Evolutionary conservation across 2,329 filamentous ascomycete genomes (phyloP).

Genomic region (Alternaria brassicae): DNA sequence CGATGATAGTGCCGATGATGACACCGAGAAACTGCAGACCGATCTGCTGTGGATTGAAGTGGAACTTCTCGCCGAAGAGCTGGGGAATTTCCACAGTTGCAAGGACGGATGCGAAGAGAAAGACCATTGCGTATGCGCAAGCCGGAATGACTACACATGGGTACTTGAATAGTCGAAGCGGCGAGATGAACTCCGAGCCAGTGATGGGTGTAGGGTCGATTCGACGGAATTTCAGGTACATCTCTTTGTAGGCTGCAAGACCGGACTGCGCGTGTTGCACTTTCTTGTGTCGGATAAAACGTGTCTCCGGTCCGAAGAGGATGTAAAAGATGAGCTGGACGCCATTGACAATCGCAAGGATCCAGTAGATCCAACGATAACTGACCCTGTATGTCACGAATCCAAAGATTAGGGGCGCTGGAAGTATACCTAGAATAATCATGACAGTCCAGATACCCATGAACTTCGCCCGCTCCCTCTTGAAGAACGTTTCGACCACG

Average conservation of each 20-base stretch:
- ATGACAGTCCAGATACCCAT: constrained; percentile 66
- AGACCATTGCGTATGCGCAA: constrained; percentile 63
- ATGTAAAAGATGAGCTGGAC: constrained; percentile 64
- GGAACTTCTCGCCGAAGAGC: constrained; percentile 63
- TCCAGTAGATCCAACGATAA: constrained; percentile 67
- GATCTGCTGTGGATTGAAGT: constrained; percentile 64
- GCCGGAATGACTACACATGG: constrained; percentile 61
- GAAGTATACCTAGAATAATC: constrained; percentile 58
- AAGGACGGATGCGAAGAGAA: constrained; percentile 62
- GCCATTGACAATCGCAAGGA: constrained; percentile 64
- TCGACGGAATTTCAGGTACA: constrained; percentile 57
- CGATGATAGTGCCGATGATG: constrained; percentile 64
- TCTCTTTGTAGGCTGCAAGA: constrained; percentile 53
- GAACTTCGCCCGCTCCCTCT: constrained; percentile 60
- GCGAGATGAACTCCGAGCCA: constrained; percentile 60
- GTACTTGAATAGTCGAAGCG: constrained; percentile 56
- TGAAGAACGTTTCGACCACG: constrained; percentile 66
- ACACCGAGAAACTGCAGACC: constrained; percentile 65
- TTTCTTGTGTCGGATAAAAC: constrained; percentile 57
- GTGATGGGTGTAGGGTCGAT: constrained; percentile 62
- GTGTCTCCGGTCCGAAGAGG: constrained; percentile 60
- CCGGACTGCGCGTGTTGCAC: constrained; percentile 34
- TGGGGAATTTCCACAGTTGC: constrained; percentile 67
- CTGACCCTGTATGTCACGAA: constrained; percentile 60
- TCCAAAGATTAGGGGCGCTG: constrained; percentile 52